Conservation (phyloP, 768 basidiomycete species). For the Xanthoconium stramineum region DNA sequence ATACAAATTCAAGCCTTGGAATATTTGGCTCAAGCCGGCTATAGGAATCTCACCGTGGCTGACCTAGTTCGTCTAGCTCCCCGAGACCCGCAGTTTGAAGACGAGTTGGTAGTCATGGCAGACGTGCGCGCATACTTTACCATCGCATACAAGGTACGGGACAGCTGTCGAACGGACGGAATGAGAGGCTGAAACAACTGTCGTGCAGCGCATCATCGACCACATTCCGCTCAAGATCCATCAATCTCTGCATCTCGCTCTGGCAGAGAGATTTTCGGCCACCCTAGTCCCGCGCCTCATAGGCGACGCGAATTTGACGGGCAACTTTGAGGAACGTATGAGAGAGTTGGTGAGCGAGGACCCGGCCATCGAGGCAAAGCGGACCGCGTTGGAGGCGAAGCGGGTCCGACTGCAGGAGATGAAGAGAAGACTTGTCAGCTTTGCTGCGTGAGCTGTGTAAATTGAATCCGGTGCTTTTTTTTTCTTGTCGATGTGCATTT, state of each 20-base stretch:
- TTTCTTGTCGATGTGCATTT: neutral
- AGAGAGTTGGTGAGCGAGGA: conserved; percentile 46
- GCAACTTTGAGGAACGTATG: conserved; percentile 31
- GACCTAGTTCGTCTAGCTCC: conserved; percentile 30
- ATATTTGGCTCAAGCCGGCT: conserved; percentile 31
- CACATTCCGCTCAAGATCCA: conserved; percentile 50
- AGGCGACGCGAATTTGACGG: conserved; percentile 8
- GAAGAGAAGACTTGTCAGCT: conserved; percentile 32
- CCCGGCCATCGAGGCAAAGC: conserved; percentile 32
- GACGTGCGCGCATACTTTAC: conserved; percentile 56
- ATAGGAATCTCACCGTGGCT: conserved; percentile 10
- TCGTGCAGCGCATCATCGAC: conserved; percentile 51
- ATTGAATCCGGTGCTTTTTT: neutral
- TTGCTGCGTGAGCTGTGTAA: conserved; percentile 16
- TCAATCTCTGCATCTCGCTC: conserved; percentile 39
- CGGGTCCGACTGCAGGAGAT: conserved; percentile 40
- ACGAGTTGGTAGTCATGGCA: conserved; percentile 51
- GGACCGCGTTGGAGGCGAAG: conserved; percentile 33
- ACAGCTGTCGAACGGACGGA: neutral
- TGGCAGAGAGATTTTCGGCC: conserved; percentile 34
- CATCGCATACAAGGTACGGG: conserved; percentile 48
- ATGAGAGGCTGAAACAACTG: neutral
- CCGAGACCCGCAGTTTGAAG: conserved; percentile 27
- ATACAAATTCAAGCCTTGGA: conserved; percentile 23
- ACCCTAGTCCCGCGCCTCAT: conserved; percentile 37